These are phyloP conservation scores for Komagataella ulmi DNA, from an alignment of 805 yeast genomes.

Conservation along the genomic window DNA sequence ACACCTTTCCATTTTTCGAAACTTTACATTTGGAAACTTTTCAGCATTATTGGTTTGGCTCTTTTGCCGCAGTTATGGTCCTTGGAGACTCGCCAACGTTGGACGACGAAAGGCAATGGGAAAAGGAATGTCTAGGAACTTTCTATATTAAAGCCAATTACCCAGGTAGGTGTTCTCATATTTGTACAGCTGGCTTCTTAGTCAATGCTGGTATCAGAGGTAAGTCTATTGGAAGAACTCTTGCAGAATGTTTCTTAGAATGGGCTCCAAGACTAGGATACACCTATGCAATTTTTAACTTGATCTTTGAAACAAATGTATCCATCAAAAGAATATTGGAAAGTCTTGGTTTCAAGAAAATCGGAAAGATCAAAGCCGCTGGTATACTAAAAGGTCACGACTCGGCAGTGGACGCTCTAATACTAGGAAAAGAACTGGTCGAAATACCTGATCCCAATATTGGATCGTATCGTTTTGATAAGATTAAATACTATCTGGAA, in stretches of 20 bases:
- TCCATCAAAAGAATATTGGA: slow-evolving; percentile 76
- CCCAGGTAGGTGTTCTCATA: slow-evolving; percentile 87
- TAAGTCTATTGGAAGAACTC: slow-evolving; percentile 78
- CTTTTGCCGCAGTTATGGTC: slow-evolving; percentile 65
- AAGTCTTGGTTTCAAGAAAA: slow-evolving; percentile 55
- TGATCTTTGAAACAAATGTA: slow-evolving; percentile 80
- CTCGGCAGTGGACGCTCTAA: slow-evolving; percentile 74
- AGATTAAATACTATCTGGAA: slow-evolving; percentile 63
- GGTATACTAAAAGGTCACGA: slow-evolving; percentile 80
- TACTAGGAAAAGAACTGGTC: slow-evolving; percentile 71
- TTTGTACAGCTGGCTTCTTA: slow-evolving; percentile 79
- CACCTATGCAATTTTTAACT: slow-evolving; percentile 69
- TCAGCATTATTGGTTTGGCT: slow-evolving; percentile 77
- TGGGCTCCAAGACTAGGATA: slow-evolving; percentile 91
- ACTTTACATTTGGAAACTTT: slow-evolving; percentile 66
- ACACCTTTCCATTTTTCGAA: slow-evolving; percentile 77
- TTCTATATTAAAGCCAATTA: slow-evolving; percentile 78
- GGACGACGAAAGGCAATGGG: slow-evolving; percentile 62
- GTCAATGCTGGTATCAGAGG: slow-evolving; percentile 91
- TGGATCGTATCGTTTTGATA: slow-evolving; percentile 56
- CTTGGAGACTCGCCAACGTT: slow-evolving; percentile 56
- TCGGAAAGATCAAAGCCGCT: slow-evolving; percentile 78
- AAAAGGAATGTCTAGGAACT: slow-evolving; percentile 82
- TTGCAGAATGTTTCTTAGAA: slow-evolving; percentile 71
- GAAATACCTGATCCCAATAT: slow-evolving; percentile 34